These are phyloP conservation scores for Rhododendron vialii DNA, from an alignment of 148 eudicot genomes.

Conservation along the genomic window DNA sequence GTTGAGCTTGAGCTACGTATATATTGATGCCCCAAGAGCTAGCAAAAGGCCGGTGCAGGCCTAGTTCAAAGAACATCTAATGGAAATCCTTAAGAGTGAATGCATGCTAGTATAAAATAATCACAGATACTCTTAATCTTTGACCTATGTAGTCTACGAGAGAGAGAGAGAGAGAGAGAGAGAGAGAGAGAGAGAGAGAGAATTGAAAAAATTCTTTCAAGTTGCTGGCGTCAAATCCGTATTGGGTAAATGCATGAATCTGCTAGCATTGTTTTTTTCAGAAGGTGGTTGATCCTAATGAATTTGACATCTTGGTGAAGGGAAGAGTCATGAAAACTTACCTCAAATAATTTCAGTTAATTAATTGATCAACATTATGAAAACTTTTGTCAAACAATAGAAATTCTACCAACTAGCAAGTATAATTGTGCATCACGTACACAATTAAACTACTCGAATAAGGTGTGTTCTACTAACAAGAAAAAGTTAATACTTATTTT, in stretches of 20 bases:
- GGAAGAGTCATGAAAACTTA: background rate
- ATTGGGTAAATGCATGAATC: background rate
- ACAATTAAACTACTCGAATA: no score
- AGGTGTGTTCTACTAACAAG: no score
- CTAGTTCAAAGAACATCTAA: conserved; percentile 7
- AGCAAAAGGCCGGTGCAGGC: background rate
- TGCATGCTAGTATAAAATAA: background rate
- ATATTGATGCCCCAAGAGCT: background rate
- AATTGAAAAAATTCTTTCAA: background rate
- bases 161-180: background rate
- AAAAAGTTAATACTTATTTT: no score
- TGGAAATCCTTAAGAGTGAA: background rate
- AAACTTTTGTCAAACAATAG: no score
- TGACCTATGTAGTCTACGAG: background rate
- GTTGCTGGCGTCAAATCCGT: background rate
- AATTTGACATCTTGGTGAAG: background rate
- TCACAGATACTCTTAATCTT: background rate
- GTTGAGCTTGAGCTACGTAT: background rate
- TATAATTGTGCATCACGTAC: no score
- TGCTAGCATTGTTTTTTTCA: background rate
- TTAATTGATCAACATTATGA: no score
- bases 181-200: background rate
- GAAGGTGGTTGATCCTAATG: background rate
- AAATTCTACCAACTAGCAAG: no score
- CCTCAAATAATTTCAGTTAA: no score